These are phyloP conservation scores for Massariosphaeria phaeospora DNA, from an alignment of 495 filamentous ascomycete genomes.

Conservation along the genomic window DNA sequence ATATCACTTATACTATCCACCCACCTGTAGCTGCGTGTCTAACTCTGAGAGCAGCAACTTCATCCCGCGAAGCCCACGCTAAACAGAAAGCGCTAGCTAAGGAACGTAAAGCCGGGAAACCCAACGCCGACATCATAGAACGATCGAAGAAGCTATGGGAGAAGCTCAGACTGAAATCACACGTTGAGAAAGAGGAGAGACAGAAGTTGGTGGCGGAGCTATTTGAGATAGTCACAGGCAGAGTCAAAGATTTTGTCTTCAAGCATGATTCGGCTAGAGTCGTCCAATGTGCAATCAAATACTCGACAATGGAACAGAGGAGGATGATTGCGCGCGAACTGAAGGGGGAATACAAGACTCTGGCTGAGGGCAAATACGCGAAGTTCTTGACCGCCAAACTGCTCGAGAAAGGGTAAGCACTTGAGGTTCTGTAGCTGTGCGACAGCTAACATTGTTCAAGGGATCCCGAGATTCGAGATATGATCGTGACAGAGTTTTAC, in stretches of 20 bases:
- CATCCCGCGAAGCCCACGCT: slow-evolving; percentile 77
- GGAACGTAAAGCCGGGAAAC: slow-evolving; percentile 88
- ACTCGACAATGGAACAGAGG: slow-evolving; percentile 76
- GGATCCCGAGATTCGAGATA: slow-evolving; percentile 72
- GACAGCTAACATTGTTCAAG: slow-evolving; percentile 19
- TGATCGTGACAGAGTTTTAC: slow-evolving; percentile 91
- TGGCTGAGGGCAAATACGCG: slow-evolving; percentile 91
- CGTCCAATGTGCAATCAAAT: slow-evolving; percentile 94
- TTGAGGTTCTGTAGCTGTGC: neutral
- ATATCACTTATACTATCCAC: neutral
- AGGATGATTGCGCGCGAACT: slow-evolving; percentile 83
- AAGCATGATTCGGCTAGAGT: slow-evolving; percentile 96
- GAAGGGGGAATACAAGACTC: slow-evolving; percentile 72
- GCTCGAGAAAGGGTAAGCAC: slow-evolving; percentile 65
- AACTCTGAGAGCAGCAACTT: slow-evolving; percentile 21
- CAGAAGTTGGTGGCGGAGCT: slow-evolving; percentile 82
- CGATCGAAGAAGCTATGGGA: slow-evolving; percentile 97
- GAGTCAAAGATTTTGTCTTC: slow-evolving; percentile 90
- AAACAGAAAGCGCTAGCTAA: slow-evolving; percentile 85
- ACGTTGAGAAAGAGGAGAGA: slow-evolving; percentile 78
- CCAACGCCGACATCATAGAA: slow-evolving; percentile 81
- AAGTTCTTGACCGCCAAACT: slow-evolving; percentile 96
- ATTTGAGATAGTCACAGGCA: slow-evolving; percentile 81
- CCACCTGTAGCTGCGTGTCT: neutral
- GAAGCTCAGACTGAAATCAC: slow-evolving; percentile 80